Percentiles rank a stretch among this genome's conserved stretches.
Conservation (phyloP, 2,329 filamentous ascomycete genomes). For the Parascedosporium putredinis region DNA sequence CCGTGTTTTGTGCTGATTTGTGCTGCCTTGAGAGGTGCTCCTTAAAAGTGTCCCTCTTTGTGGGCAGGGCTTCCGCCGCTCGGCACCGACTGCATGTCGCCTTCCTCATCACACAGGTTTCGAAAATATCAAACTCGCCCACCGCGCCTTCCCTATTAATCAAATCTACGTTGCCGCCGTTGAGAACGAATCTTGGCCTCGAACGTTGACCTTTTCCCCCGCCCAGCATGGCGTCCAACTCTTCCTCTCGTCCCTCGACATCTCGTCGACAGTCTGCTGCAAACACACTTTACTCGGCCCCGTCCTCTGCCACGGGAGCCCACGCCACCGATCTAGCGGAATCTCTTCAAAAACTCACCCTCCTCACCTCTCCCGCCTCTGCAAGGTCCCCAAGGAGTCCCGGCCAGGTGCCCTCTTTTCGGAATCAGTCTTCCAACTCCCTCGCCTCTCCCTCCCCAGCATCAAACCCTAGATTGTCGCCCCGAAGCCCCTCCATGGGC, state of each 20-base stretch:
- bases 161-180: no score
- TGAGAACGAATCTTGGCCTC: no score
- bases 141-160: background rate
- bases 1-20: no score
- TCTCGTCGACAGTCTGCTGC: conserved; percentile 8
- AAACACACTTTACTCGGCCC: background rate
- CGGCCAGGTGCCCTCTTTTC: background rate
- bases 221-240: conserved; percentile 5
- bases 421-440: conserved; percentile 14
- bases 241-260: conserved; percentile 11
- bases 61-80: background rate
- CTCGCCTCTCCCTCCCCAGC: conserved; percentile 25
- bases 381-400: background rate
- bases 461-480: conserved; percentile 28
- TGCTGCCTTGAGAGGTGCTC: no score
- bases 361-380: conserved; percentile 2
- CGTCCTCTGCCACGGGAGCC: background rate
- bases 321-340: conserved; percentile 2
- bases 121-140: background rate
- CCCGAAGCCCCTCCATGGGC: conserved; percentile 30
- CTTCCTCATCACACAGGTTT: background rate
- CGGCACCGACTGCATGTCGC: background rate
- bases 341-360: conserved; percentile 7
- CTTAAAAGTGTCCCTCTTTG: no score
- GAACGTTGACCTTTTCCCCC: no score